Base-by-base conservation (phyloP, 768 basidiomycete genomes). In the Podaxis pistillaris region DNA sequence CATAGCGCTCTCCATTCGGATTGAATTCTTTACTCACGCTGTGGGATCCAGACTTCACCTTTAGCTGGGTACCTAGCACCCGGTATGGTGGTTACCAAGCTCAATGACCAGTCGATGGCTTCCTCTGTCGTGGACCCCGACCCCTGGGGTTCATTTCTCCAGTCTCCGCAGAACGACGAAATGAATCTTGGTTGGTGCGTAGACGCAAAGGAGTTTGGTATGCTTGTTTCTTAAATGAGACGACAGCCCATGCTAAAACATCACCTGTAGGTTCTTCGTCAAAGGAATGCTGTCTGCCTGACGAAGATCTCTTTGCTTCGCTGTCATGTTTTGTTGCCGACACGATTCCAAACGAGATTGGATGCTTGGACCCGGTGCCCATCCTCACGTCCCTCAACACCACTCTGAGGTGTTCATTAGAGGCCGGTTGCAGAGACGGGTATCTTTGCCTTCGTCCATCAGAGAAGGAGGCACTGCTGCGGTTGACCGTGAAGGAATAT, bases 31-130 rank as follows among this genome's bases (percentile, higher is more conserved):
- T 59, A 58, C 37, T 52, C 17, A 51, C 30, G 55, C 57, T 37
- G 46, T 13, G 7, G n/a, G n/a, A 33, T 51, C 15, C 56, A 93
- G 87, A 77, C 76, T 50, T 93, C 93, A 0, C 83, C 87, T 12
- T 72, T 95, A 46, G 71, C 74, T n/a, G 71, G 69, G 0, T 80
- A 90, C 68, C 73, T 94, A 15, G 75, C 77, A 1, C 67, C 78
- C 11, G 89, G 89, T 5, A 76, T 84, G 2, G 67, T 93, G 4
- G 78, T 95, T 54, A 86, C 84, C 3, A 74, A 78, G 50, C 67
- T 94, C 22, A 90, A 94, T 64, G 93, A 94, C 71, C 72, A 74
- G 1, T 53, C 74, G 0, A 75, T 93, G 38, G 77, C 65, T 41
- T 64, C 70, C 56, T 37, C 66, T 40, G 56, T 62, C 30, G 15